phyloP scores from a whole-genome alignment of 2,329 filamentous ascomycete genomes.

The Epichloe gansuensis region DNA sequence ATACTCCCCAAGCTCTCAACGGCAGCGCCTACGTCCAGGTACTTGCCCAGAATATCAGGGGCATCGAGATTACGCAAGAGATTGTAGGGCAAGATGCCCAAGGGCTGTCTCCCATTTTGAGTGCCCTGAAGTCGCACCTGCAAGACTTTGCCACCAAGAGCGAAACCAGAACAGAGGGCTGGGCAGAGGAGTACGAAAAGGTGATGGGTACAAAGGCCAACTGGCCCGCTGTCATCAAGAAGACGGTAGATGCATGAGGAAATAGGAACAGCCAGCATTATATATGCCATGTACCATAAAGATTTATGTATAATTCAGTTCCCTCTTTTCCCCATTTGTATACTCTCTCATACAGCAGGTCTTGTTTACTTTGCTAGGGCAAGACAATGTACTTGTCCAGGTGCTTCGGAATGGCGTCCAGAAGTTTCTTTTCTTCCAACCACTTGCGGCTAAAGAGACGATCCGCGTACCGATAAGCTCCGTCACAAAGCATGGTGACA shows the following conservation, averaged over 20 bases:
- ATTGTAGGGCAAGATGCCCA: slow-evolving; percentile 21
- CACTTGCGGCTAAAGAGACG: slow-evolving; percentile 84
- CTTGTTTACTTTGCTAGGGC: slow-evolving; percentile 35
- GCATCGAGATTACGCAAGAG: slow-evolving; percentile 31
- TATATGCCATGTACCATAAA: not conserved
- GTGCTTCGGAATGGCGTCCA: slow-evolving; percentile 69
- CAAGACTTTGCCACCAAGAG: slow-evolving; percentile 15
- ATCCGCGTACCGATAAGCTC: slow-evolving; percentile 95
- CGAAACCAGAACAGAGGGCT: slow-evolving; percentile 9
- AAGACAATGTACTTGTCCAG: slow-evolving; percentile 91
- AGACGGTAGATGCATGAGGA: not conserved
- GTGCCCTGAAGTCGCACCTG: slow-evolving; percentile 25
- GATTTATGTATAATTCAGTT: slow-evolving; percentile 13
- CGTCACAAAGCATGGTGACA: slow-evolving; percentile 88
- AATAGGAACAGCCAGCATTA: not conserved
- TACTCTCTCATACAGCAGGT: slow-evolving; percentile 14
- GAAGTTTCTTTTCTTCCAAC: slow-evolving; percentile 73
- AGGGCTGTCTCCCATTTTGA: slow-evolving; percentile 25
- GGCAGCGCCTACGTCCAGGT: slow-evolving; percentile 15
- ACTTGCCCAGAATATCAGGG: slow-evolving; percentile 23
- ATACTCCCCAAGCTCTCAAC: slow-evolving; percentile 10
- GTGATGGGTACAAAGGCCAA: slow-evolving; percentile 16
- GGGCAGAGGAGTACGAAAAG: slow-evolving; percentile 15
- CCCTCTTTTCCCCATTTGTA: not conserved
- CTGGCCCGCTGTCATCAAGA: slow-evolving; percentile 12